A percentile compares a stretch with the other conserved stretches of the same genome.
These are phyloP conservation scores for Spiraea crenata DNA, from an alignment of 331 rosid genomes.

Conservation along the genomic window DNA sequence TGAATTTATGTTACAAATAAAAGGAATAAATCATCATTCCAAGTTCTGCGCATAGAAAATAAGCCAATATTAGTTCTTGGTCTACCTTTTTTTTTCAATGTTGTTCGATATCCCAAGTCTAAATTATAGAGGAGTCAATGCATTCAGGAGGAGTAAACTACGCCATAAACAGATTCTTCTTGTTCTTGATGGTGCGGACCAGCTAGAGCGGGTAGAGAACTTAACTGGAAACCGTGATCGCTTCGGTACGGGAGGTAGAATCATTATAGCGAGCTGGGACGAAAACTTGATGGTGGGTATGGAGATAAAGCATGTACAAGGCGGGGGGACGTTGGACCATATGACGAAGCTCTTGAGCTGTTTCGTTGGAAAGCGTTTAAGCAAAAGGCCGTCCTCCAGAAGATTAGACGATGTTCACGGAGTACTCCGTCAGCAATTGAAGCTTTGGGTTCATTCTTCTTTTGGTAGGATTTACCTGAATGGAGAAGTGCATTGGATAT, in stretches of 20 bases:
- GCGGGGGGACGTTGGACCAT: background rate
- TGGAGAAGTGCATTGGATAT: no score
- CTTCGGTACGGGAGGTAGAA: constrained; percentile 4
- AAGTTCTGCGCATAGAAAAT: no score
- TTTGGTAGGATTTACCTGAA: no score
- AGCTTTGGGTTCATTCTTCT: no score
- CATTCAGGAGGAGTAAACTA: background rate
- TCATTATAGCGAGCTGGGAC: background rate
- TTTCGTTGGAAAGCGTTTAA: background rate
- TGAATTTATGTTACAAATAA: no score
- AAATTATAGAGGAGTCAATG: background rate
- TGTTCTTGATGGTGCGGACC: background rate
- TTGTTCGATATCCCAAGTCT: no score
- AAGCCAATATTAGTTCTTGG: no score
- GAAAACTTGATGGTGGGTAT: background rate
- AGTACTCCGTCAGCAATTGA: background rate
- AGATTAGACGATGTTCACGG: background rate
- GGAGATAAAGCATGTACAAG: background rate
- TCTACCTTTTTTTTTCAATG: no score
- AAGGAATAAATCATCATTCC: no score
- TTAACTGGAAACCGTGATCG: background rate
- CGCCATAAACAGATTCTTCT: background rate
- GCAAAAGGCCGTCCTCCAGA: background rate
- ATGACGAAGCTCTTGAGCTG: background rate
- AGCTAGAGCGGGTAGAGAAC: background rate